These are phyloP conservation scores for Phylloporus sp. DNA, from an alignment of 768 basidiomycete genomes.

Conservation along the genomic window DNA sequence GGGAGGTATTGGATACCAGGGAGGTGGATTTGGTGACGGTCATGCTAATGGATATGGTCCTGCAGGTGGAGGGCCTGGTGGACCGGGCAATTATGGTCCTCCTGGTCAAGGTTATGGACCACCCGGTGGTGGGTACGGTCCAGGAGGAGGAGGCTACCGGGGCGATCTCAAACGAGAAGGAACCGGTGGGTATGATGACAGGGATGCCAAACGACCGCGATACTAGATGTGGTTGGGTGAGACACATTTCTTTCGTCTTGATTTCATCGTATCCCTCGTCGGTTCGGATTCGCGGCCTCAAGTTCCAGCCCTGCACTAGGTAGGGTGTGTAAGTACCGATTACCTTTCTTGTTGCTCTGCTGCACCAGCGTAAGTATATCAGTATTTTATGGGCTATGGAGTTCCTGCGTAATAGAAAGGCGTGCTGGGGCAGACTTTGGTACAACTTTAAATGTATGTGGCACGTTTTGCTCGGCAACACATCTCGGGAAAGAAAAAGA, in stretches of 20 bases:
- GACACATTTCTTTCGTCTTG: conserved; percentile 27
- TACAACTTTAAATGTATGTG: background rate
- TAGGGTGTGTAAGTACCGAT: conserved; percentile 34
- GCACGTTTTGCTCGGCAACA: conserved; percentile 11
- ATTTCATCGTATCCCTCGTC: conserved; percentile 21
- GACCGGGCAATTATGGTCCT: conserved; percentile 43
- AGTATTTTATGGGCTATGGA: conserved; percentile 20
- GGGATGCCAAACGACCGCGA: conserved; percentile 77
- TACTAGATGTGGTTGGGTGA: conserved; percentile 52
- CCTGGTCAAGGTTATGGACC: conserved; percentile 39
- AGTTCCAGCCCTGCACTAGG: conserved; percentile 27
- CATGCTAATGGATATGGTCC: conserved; percentile 54
- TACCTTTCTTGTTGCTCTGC: conserved; percentile 26
- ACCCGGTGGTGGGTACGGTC: conserved; percentile 43
- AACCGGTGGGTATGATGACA: conserved; percentile 76
- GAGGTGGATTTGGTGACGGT: conserved; percentile 53
- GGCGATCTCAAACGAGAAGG: conserved; percentile 74
- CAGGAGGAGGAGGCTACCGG: conserved; percentile 56
- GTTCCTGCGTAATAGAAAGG: conserved; percentile 2
- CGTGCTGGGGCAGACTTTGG: conserved; percentile 8
- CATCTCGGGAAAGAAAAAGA: no score
- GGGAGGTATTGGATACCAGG: conserved; percentile 69
- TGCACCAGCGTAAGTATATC: conserved; percentile 35
- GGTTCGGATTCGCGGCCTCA: conserved; percentile 23
- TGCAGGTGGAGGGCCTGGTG: conserved; percentile 39